phyloP scores from a whole-genome alignment of 441 rosid species.

The Erodium chrysanthum region DNA sequence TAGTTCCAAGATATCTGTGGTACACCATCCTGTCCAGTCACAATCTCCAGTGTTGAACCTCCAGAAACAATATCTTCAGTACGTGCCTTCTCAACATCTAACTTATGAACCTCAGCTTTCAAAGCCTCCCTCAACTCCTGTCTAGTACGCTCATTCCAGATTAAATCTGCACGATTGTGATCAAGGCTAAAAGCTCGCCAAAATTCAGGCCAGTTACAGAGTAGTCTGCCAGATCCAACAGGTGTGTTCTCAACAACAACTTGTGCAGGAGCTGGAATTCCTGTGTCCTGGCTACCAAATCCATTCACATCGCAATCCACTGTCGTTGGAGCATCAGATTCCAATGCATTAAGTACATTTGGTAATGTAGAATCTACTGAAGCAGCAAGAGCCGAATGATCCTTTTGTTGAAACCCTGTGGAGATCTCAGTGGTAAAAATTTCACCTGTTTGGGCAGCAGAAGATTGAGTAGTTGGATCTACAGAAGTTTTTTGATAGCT shows the following conservation, averaged over 20 bases:
- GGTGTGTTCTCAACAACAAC: constrained; percentile 91
- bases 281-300: constrained; percentile 40
- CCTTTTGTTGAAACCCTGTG: constrained; percentile 44
- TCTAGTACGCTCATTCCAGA: constrained; percentile 98
- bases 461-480: constrained; percentile 30
- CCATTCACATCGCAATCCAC: constrained; percentile 39
- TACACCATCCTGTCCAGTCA: constrained; percentile 62
- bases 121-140: constrained; percentile 96
- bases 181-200: constrained; percentile 99
- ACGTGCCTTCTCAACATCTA: constrained; percentile 95
- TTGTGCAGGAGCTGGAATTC: constrained; percentile 94
- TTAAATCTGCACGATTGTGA: constrained; percentile 97
- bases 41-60: constrained; percentile 41
- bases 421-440: constrained; percentile 36
- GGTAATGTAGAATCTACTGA: constrained; percentile 32
- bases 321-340: constrained; percentile 32
- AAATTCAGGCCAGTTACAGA: constrained; percentile 92
- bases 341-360: constrained; percentile 37
- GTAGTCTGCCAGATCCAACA: constrained; percentile 94
- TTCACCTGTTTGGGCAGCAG: constrained; percentile 38
- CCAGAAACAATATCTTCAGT: constrained; percentile 91
- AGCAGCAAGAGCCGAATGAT: constrained; percentile 30
- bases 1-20: constrained; percentile 98
- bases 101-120: constrained; percentile 94
- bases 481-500: constrained; percentile 36